phyloP scores from a whole-genome alignment of 176 grass and related monocot genomes.

The Poa annua region DNA sequence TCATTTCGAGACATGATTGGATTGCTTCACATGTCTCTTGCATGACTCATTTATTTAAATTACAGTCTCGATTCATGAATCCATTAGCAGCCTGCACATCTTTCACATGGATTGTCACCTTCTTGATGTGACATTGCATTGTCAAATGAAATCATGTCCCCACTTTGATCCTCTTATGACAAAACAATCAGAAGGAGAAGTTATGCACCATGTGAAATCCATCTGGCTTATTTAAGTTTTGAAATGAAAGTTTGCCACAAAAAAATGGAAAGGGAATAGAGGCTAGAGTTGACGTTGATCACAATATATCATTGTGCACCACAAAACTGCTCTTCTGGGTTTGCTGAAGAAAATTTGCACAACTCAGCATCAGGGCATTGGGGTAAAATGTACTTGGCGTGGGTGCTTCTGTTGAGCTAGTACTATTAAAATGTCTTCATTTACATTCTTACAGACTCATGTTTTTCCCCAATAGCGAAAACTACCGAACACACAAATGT shows the following conservation, averaged over 20 bases:
- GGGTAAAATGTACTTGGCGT: not conserved
- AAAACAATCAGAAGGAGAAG: constrained; percentile 29
- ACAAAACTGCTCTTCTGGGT: constrained; percentile 1
- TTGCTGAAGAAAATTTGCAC: constrained; percentile 2
- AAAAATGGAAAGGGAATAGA: not conserved
- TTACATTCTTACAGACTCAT: not conserved
- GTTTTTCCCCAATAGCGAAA: not conserved
- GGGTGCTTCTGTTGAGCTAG: not conserved
- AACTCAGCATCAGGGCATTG: not conserved
- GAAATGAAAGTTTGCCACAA: no score
- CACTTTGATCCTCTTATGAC: constrained; percentile 16
- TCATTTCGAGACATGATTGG: constrained; percentile 9
- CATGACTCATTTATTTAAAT: constrained; percentile 25
- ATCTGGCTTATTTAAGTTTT: not conserved
- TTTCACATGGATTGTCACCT: constrained; percentile 15
- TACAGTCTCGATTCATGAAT: constrained; percentile 19
- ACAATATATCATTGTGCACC: constrained; percentile 16
- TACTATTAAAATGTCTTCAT: constrained; percentile 17
- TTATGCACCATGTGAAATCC: constrained; percentile 30
- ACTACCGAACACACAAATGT: not conserved
- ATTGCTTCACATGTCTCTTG: constrained; percentile 21
- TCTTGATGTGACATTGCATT: constrained; percentile 35
- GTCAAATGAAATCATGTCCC: constrained; percentile 23
- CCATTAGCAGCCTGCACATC: constrained; percentile 18
- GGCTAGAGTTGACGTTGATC: not conserved